Base-by-base conservation (phyloP, 768 basidiomycete species). In the Tephrocybe sp. region DNA sequence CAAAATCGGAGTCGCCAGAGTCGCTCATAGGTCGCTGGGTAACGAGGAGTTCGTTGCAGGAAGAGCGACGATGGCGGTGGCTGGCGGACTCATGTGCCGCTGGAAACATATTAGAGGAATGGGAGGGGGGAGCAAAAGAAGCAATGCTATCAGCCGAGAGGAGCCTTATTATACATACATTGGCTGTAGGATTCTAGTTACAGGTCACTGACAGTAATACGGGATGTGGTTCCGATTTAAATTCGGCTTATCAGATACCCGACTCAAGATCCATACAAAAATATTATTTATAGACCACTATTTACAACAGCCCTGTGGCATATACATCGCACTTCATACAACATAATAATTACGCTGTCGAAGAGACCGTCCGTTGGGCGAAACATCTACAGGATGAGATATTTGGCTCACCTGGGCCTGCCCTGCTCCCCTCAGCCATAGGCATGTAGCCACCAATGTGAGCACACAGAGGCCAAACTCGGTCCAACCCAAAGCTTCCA, bases 401-500 rank as follows among this genome's bases (percentile, higher is more conserved):
- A 47, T 54, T 58, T 61, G 4, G 68, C 52, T 68, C 61, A 62
- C 64, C 54, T 59, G 52, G 33, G 49, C 48, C 49, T 62, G 48
- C 36, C 53, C 53, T 18, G 53, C 46, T 30, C 55, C 62, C 18
- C 55, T 60, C 10, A 74, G 58, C 75, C 74, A 75, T 39, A 73
- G 41, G 53, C 81, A 76, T 11, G 87, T 86, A 26, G 75, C 73
- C 4, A 76, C 47, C 37, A 87, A 65, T 6, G 85, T 81, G 53
- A 84, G 48, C 10, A 74, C 48, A 59, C 84, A 85, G 17, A 91
- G 64, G 6, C 75, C 78, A 54, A 89, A 84, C 57, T 88, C 86
- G 44, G 84, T 80, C 88, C 89, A 90, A 4, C 86, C 87, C 14
- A 90, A 63, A 1, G 84, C 84, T 65, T 87, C 85, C 6, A 89